Evolutionary conservation across 805 yeast genomes (phyloP), one percentile per base, ranked within the genome.

Genomic region (Jamesozyma gamospora): DNA sequence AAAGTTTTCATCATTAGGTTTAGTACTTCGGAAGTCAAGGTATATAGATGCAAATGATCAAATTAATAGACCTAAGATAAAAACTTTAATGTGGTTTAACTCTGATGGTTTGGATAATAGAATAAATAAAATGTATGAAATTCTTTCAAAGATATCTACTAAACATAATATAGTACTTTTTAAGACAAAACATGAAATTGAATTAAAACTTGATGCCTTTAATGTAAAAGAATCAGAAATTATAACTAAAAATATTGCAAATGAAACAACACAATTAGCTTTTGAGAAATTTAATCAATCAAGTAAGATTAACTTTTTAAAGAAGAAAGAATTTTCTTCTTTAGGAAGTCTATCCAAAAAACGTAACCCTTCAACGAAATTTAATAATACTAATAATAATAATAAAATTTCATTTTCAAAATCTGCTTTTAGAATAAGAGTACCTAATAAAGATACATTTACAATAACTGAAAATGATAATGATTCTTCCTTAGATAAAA

Each of bases 1-100:
- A 21, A 35, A 36, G 3, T 39, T 36, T 28, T 28, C 43, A 8
- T 37, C 36, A 16, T 40, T 56, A 30, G 60, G 49, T 16, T 29
- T 53, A 16, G 18, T 42, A 2, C 40, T 56, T 25, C 45, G 34
- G 15, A 36, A 41, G 8, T 25, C 43, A 7, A 39, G 49, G 28
- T 26, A 27, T 16, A 28, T 48, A 4, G 34, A 34, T 30, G 36
- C 47, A 25, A 41, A 35, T 15, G 37, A 34, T 18, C 37, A 39
- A 12, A 11, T 15, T 6, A 24, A 14, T 11, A 16, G 27, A 25
- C 5, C 9, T 4, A 28, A 34, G 13, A 21, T 37, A 11, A 43
- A 26, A 19, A 17, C 39, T 8, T 14, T 46, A 8, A 18, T 46
- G 16, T 44, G 45, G 46, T 30, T 16, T 5, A 40, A 31, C 21